Base-by-base conservation (phyloP, 768 basidiomycete species). In the Macrocybe gigantea region DNA sequence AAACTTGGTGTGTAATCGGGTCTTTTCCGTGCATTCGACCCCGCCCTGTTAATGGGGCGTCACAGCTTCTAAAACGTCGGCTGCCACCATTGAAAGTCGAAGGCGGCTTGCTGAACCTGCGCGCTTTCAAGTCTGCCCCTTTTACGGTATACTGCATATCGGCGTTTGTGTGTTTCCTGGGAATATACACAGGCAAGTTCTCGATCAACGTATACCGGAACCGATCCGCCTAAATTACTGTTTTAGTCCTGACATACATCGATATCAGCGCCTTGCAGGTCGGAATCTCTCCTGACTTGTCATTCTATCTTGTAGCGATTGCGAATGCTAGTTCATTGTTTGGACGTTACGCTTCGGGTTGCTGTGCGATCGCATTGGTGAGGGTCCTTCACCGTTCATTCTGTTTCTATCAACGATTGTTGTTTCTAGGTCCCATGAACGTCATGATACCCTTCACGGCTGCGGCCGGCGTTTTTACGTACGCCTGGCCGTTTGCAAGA, bases 401-500 rank as follows among this genome's bases (percentile, higher is more conserved):
- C 12, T 39, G 29, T 14, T 39, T 7, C 33, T 4, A 30, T 13
- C 35, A 8, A 13, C 31, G 34, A 14, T n/a, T 32, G 33, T 10
- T 38, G 14, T 44, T 31, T 14, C 31, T 44, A 82, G 88, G 88
- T 11, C 61, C 79, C 0, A 68, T 88, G 53, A 90, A 84, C 51
- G 67, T 85, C 31, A 82, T 89, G 72, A 75, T 74, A 8, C 83
- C 86, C 0, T 79, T 81, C 33, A 82, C 79, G 0, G 48, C 72
- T 12, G 36, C 76, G 1, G 78, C 82, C 0, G 83, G 75, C 0
- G 61, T 79, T 30, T 56, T 83, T 38, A 86, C 87, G 0, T 81
- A 80, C 53, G 68, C 68, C 3, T 92, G 89, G 90, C 89, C 88
- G 1, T 83, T 79, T 58, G 74, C 75, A 0, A 63, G 56, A 36